Evolutionary conservation across 148 eudicot species (phyloP), one percentile per base, ranked within the genome.

Genomic region (Silene uniflora): DNA sequence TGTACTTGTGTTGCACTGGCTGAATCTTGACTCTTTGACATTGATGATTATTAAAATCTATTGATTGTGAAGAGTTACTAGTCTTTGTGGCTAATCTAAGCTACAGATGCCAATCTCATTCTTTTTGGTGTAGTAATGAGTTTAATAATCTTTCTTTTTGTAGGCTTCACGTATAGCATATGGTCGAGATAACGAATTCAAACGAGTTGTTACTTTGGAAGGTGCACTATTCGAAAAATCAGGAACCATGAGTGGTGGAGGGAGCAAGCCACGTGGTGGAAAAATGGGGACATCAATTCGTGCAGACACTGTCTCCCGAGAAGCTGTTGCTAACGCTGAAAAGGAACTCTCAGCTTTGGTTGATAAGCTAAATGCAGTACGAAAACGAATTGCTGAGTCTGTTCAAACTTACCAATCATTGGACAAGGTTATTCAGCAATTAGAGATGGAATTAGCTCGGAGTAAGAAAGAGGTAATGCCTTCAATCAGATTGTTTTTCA

Each of bases 161-260:
- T 64, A 96, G 99, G 99, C 98, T 79, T 82, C 97, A 59, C 94
- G 98, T 29, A 92, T 96, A 75, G 99, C 98, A 67, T 96, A 91
- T 81, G 91, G 97, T 56, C 81, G 77, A 61, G 81, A 79, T 75
- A 85, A 70, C 60, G 99, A 90, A 11, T 92, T 89, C 73, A 76
- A 86, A 75, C 91, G 97, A 67, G 97, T 96, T 73, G 99, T 96
- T 67, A 96, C 99, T 9, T 77, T 89, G 62, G 98, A 96, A 74
- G 99, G 99, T 63, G 86, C 93, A 73, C 84, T 96, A 64, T 90
- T 92, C 60, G 99, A 96, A 81, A 92, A 85, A 80, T 93, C 98
- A 64, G 99, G 99, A 21, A 96, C 99, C 14, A 96, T 96, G 98
- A 89, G 89, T 82, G 99, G 99, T 72, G 99, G 99, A 25, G 99